Evolutionary conservation across 192 early-diverging fungal species (phyloP).

Genomic region (Gigaspora rosea): DNA sequence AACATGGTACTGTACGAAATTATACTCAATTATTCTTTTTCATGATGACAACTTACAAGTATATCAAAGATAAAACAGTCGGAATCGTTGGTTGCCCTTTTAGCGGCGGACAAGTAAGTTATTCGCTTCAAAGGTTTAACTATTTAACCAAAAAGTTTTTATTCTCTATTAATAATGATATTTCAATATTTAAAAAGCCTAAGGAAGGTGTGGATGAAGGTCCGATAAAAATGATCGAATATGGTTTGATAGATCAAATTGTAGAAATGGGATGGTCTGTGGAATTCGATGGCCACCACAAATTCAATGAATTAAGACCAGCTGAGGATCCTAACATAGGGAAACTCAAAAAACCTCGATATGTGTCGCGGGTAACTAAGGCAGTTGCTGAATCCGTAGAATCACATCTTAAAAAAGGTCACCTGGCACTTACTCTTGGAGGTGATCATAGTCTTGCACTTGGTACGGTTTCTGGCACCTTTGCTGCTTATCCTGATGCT

Average conservation of each 20-base stretch:
- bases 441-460: constrained; percentile 96
- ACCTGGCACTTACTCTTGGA: constrained; percentile 89
- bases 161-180: neutral
- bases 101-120: constrained; percentile 60
- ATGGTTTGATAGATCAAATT: constrained; percentile 83
- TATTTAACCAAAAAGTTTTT: neutral
- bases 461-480: constrained; percentile 82
- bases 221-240: constrained; percentile 79
- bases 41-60: constrained; percentile 47
- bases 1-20: too few species aligned
- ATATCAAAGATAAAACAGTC: constrained; percentile 64
- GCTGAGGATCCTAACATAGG: constrained; percentile 69
- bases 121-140: neutral
- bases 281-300: constrained; percentile 73
- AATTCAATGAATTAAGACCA: constrained; percentile 70
- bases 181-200: constrained; percentile 50
- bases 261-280: constrained; percentile 79
- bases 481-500: constrained; percentile 73
- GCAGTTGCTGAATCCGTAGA: constrained; percentile 66
- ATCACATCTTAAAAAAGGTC: constrained; percentile 60
- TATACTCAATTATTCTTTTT: neutral
- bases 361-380: constrained; percentile 77
- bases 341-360: constrained; percentile 82
- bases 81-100: constrained; percentile 76
- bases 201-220: constrained; percentile 89